Conservation (phyloP, 2,329 filamentous ascomycete genomes). For the Beauveria pseudobassiana region DNA sequence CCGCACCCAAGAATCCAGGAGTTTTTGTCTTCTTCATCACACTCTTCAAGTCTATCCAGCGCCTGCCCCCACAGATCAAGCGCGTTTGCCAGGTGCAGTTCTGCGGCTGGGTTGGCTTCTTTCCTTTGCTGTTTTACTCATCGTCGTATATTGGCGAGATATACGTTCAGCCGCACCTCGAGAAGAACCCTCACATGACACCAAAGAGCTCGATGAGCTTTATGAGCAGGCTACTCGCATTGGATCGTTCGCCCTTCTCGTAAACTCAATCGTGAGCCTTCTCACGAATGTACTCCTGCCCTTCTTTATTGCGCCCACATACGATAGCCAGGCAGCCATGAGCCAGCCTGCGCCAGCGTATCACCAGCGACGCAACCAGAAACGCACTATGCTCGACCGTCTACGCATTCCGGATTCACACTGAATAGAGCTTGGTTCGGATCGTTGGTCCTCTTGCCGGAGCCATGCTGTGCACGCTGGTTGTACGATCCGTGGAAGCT, state of each 20-base stretch:
- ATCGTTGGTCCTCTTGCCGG: conserved; percentile 71
- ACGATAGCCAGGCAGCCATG: conserved; percentile 40
- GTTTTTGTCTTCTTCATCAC: conserved; percentile 72
- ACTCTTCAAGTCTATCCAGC: conserved; percentile 67
- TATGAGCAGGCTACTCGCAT: conserved; percentile 82
- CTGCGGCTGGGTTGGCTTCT: conserved; percentile 91
- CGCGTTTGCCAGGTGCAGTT: conserved; percentile 78
- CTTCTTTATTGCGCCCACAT: conserved; percentile 77
- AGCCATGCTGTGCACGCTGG: conserved; percentile 76
- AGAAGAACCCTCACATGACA: conserved; percentile 69
- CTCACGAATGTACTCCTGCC: conserved; percentile 75
- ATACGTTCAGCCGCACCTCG: conserved; percentile 76
- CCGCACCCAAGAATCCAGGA: conserved; percentile 52
- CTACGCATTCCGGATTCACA: conserved; percentile 75
- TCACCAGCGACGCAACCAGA: conserved; percentile 24
- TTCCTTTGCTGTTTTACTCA: conserved; percentile 91
- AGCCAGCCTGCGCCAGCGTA: conserved; percentile 14
- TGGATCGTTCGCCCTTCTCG: conserved; percentile 80
- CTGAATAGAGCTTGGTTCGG: conserved; percentile 82
- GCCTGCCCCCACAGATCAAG: conserved; percentile 73
- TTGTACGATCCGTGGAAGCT: conserved; percentile 62
- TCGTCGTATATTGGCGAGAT: conserved; percentile 92
- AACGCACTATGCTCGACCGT: conserved; percentile 44
- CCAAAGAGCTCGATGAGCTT: conserved; percentile 65
- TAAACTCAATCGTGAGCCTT: conserved; percentile 83